These are phyloP conservation scores for Boeremia exigua DNA, from an alignment of 2,329 filamentous ascomycete species.

Conservation along the genomic window DNA sequence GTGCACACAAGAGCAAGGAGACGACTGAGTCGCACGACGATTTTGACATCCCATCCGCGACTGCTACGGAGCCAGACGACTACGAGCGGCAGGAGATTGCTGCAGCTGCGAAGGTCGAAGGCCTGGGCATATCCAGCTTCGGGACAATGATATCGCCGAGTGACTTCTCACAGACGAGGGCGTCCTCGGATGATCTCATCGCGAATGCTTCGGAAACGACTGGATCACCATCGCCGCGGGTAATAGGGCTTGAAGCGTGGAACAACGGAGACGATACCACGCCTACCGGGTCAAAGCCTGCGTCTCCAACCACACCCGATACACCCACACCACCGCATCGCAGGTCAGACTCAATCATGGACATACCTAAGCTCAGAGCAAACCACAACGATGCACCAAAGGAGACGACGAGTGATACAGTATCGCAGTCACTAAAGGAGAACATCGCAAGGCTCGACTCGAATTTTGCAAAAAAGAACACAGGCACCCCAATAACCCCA, in stretches of 20 bases:
- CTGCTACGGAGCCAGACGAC: conserved; percentile 29
- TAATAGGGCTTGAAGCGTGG: conserved; percentile 19
- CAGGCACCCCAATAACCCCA: neutral
- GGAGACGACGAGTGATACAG: neutral
- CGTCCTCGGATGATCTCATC: conserved; percentile 44
- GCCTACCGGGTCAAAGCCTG: conserved; percentile 20
- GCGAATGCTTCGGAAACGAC: conserved; percentile 31
- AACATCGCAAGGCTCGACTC: neutral
- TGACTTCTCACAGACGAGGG: conserved; percentile 42
- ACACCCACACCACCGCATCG: conserved; percentile 33
- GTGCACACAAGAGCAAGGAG: conserved; percentile 16
- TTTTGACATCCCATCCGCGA: conserved; percentile 40
- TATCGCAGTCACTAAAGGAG: neutral
- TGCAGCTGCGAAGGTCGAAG: conserved; percentile 31
- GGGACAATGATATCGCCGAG: conserved; percentile 22
- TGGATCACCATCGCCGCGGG: conserved; percentile 33
- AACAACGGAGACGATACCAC: conserved; percentile 22
- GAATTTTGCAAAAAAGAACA: neutral
- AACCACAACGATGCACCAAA: neutral
- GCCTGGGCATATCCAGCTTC: conserved; percentile 30
- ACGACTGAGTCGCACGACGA: conserved; percentile 32
- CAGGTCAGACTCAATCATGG: conserved; percentile 20
- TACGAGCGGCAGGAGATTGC: conserved; percentile 14
- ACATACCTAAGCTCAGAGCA: neutral
- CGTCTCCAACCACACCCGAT: conserved; percentile 19